Evolutionary conservation across 192 early-diverging fungal genomes (phyloP).

Genomic region (Coemansia sp.): DNA sequence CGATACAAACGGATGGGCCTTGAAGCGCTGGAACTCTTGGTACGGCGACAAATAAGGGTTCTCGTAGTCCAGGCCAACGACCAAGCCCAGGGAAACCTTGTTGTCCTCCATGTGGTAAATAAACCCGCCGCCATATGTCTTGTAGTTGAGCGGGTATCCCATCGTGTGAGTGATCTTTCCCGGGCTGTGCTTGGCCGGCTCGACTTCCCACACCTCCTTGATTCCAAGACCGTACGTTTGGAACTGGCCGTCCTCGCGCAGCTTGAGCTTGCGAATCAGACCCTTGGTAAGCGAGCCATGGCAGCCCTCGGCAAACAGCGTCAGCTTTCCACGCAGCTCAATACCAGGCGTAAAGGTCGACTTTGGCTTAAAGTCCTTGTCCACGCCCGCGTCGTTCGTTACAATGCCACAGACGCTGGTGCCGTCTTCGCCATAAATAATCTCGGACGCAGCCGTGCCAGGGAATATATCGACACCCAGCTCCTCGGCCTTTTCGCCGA

Average conservation of each 20-base stretch:
- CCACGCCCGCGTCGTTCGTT: slow-evolving; percentile 94
- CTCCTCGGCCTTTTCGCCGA: slow-evolving; percentile 97
- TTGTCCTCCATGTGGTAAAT: slow-evolving; percentile 96
- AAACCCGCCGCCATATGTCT: slow-evolving; percentile 94
- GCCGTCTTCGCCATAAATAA: slow-evolving; percentile 92
- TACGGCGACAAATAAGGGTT: slow-evolving; percentile 97
- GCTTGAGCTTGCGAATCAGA: slow-evolving; percentile 83
- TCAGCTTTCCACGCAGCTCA: slow-evolving; percentile 92
- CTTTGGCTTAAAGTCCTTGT: slow-evolving; percentile 86
- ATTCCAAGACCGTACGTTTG: slow-evolving; percentile 97
- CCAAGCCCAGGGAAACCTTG: slow-evolving; percentile 84
- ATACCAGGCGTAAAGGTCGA: slow-evolving; percentile 93
- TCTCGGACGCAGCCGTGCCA: slow-evolving; percentile 88
- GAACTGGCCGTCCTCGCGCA: slow-evolving; percentile 82
- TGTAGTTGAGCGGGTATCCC: slow-evolving; percentile 89
- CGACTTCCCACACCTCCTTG: slow-evolving; percentile 98
- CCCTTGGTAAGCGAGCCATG: slow-evolving; percentile 95
- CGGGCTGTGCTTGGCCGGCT: slow-evolving; percentile 78
- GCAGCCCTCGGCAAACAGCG: slow-evolving; percentile 97
- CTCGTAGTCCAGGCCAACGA: slow-evolving; percentile 91
- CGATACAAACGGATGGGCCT: slow-evolving; percentile 88
- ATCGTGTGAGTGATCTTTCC: slow-evolving; percentile 86
- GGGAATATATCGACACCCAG: slow-evolving; percentile 94
- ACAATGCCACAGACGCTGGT: slow-evolving; percentile 86
- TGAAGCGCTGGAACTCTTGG: slow-evolving; percentile 97